A percentile compares a stretch with the other conserved stretches of the same genome.
Conservation (phyloP, 805 yeast species). For the Metschnikowia bowlesiae region DNA sequence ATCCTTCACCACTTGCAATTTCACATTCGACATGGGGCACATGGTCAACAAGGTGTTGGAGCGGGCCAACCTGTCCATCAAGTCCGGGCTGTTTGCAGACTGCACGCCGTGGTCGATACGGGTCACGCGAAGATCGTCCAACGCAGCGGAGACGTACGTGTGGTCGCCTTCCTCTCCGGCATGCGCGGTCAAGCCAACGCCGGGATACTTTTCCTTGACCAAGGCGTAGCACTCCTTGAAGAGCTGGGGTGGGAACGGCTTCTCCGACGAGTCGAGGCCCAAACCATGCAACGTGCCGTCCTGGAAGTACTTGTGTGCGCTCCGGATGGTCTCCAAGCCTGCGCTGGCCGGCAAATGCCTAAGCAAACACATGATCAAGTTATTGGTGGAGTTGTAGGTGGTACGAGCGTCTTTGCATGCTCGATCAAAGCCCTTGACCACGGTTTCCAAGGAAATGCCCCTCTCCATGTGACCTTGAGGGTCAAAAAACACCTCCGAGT, state of each 20-base stretch:
- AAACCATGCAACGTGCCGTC: constrained; percentile 65
- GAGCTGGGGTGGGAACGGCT: constrained; percentile 69
- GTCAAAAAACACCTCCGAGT: constrained; percentile 76
- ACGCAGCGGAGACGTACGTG: constrained; percentile 53
- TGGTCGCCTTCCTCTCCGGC: constrained; percentile 90
- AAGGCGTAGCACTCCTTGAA: constrained; percentile 59
- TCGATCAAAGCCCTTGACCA: constrained; percentile 60
- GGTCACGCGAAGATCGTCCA: constrained; percentile 49
- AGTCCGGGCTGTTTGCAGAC: constrained; percentile 48
- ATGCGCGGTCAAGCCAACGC: constrained; percentile 70
- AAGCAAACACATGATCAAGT: constrained; percentile 75
- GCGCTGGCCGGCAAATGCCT: constrained; percentile 66
- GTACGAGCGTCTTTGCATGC: constrained; percentile 61
- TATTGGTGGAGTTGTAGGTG: constrained; percentile 60
- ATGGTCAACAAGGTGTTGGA: constrained; percentile 58
- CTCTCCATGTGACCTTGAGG: constrained; percentile 81
- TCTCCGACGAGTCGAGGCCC: constrained; percentile 80
- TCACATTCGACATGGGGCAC: constrained; percentile 76
- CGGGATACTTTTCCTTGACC: constrained; percentile 46
- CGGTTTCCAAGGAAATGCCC: constrained; percentile 54
- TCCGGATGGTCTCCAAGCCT: constrained; percentile 54
- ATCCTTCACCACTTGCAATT: constrained; percentile 66
- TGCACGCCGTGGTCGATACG: constrained; percentile 83
- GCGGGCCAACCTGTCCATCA: constrained; percentile 54
- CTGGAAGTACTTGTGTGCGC: constrained; percentile 48